phyloP scores from a whole-genome alignment of 2,329 filamentous ascomycete genomes.

The Fusarium humuli region DNA sequence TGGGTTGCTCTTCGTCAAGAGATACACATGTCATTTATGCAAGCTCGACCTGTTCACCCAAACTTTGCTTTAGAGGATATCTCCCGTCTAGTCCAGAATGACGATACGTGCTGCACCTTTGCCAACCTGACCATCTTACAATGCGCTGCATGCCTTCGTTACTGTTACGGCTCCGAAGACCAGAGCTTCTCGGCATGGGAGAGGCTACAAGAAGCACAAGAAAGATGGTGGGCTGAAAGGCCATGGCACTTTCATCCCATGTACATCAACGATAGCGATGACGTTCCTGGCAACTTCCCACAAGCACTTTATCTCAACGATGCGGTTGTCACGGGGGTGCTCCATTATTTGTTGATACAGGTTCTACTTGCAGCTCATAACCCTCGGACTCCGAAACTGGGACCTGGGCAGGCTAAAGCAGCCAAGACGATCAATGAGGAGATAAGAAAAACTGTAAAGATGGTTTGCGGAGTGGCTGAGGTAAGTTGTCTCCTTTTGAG shows the following conservation, averaged over 20 bases:
- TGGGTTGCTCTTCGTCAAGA: conserved; percentile 48
- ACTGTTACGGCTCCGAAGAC: conserved; percentile 47
- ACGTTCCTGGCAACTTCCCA: conserved; percentile 30
- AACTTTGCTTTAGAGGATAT: conserved; percentile 45
- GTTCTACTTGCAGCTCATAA: conserved; percentile 47
- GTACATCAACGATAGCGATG: conserved; percentile 32
- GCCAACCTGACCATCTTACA: conserved; percentile 46
- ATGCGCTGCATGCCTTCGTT: conserved; percentile 46
- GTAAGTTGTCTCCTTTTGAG: conserved; percentile 5
- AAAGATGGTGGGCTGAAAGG: conserved; percentile 47
- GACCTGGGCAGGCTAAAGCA: conserved; percentile 43
- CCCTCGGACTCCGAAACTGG: conserved; percentile 44
- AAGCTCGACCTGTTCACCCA: conserved; percentile 46
- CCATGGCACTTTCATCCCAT: conserved; percentile 48
- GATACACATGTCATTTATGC: conserved; percentile 49
- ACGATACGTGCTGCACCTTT: conserved; percentile 44
- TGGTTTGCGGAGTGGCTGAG: conserved; percentile 48
- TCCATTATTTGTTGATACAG: conserved; percentile 46
- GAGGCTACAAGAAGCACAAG: conserved; percentile 39
- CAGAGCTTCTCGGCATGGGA: conserved; percentile 42
- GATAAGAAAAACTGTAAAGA: conserved; percentile 46
- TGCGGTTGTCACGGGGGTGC: conserved; percentile 45
- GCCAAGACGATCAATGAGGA: conserved; percentile 45
- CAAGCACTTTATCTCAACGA: conserved; percentile 46
- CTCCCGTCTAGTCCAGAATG: conserved; percentile 34